Evolutionary conservation across 2,329 filamentous ascomycete genomes (phyloP).

Genomic region (Verticillium tricorpus): DNA sequence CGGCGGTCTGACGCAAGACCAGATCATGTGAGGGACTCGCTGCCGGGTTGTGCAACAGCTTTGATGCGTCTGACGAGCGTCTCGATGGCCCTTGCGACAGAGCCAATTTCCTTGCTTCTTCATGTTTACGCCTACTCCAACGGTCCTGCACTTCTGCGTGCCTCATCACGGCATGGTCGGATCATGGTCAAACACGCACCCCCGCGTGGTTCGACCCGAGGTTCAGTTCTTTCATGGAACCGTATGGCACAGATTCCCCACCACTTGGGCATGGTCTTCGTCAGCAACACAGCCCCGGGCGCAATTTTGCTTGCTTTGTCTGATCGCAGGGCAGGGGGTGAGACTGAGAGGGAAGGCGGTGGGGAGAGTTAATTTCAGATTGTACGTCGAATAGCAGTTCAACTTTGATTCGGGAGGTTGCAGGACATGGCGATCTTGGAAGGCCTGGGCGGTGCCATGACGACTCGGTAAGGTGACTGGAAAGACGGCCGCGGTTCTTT

Average conservation of each 20-base stretch:
- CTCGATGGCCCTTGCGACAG: background rate
- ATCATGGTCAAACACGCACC: background rate
- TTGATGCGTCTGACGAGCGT: background rate
- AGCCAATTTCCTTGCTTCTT: background rate
- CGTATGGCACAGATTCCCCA: no score
- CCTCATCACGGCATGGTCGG: background rate
- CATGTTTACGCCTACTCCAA: background rate
- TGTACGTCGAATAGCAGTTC: conserved; percentile 26
- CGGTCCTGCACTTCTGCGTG: no score
- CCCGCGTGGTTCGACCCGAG: no score
- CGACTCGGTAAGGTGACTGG: background rate
- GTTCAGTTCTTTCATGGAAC: no score
- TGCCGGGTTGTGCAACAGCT: background rate
- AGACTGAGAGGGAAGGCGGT: background rate
- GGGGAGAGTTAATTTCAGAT: background rate
- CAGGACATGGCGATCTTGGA: conserved; percentile 15
- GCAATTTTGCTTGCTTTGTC: background rate
- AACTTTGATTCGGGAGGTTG: conserved; percentile 27
- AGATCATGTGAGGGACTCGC: conserved; percentile 74
- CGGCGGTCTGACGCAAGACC: conserved; percentile 84
- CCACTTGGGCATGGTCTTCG: background rate
- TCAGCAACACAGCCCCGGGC: background rate
- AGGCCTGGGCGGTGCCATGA: background rate
- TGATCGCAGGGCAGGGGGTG: background rate
- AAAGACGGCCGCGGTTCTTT: background rate